Evolutionary conservation across 768 basidiomycete species (phyloP).

Genomic region (Cystobasidium ongulense): DNA sequence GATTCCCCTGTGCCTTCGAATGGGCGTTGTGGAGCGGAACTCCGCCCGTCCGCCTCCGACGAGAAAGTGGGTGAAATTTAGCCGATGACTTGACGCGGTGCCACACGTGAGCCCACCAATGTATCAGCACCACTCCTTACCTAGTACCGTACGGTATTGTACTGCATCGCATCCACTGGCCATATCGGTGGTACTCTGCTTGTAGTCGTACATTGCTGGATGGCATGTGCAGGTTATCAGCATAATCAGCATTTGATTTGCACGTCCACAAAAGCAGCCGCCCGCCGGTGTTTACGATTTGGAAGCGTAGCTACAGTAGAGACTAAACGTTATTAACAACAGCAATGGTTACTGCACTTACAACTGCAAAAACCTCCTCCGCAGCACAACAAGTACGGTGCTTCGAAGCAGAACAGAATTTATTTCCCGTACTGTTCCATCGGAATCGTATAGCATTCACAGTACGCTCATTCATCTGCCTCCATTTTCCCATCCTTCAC

Average conservation of each 20-base stretch:
- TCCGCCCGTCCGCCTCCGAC: background rate
- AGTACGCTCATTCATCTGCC: background rate
- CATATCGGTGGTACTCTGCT: too few relatives aligned
- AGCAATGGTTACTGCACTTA: background rate
- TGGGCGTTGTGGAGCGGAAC: too few relatives aligned
- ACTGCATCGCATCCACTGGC: too few relatives aligned
- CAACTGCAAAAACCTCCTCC: background rate
- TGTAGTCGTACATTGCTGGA: too few relatives aligned
- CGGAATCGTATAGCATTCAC: background rate
- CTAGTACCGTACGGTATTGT: too few relatives aligned
- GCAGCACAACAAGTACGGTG: too few relatives aligned
- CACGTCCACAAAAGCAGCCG: too few relatives aligned
- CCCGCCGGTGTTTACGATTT: background rate
- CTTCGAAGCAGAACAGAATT: background rate
- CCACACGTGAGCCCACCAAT: background rate
- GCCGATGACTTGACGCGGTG: background rate
- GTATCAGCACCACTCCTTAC: too few relatives aligned
- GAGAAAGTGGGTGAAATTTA: background rate
- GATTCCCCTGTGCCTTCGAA: background rate
- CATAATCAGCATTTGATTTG: too few relatives aligned
- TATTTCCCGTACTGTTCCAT: background rate
- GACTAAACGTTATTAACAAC: background rate
- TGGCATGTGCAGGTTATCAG: too few relatives aligned
- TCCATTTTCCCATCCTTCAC: conserved; percentile 4
- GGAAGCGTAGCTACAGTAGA: background rate